Evolutionary conservation across 139 green algal genomes (phyloP), one percentile per base, ranked within the genome.

Genomic region (Chlorella sp.): DNA sequence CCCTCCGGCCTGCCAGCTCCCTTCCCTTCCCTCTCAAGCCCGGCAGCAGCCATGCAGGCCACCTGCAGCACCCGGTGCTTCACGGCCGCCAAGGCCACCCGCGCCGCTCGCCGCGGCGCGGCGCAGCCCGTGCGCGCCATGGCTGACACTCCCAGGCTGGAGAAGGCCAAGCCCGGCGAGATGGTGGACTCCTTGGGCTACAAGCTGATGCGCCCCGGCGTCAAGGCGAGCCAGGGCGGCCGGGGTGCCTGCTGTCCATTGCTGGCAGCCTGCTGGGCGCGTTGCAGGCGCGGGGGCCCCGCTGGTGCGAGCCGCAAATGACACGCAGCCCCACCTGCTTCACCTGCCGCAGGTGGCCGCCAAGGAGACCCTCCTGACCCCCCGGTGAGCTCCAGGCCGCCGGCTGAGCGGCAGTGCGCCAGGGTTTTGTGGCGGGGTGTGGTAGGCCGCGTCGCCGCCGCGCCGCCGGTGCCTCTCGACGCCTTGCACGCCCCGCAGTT

Each of bases 291-390:
- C 44, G 44, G 63, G 28, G 13, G 63, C 4, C n/a, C 26, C 18
- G 39, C 41, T 55, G 47, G 7, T 39, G 44, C 39, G 32, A 76
- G 18, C 30, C 38, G 18, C 60, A 44, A n/a, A n/a, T 30, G 16
- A 28, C 28, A 67, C 38, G 32, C n/a, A 25, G 17, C n/a, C 16
- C 28, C 18, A 51, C 18, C 28, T 41, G 55, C 7, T 60, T 36
- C 13, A 9, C 51, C 51, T 60, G 51, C 51, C 21, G 51, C 51
- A 60, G 51, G 84, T 74, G 38, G 94, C 95, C 23, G 86, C 91
- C 4, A 87, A 95, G 1, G 97, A 99, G 88, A 95, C 92, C 3
- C 73, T 99, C 16, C 90, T 99, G 57, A 98, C 96, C 1, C 97
- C 97, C 12, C 94, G 97, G 87, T 90, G 63, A 28, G 64, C 81